Conservation (phyloP, 345 rosid genomes). For the Pistacia vera region DNA sequence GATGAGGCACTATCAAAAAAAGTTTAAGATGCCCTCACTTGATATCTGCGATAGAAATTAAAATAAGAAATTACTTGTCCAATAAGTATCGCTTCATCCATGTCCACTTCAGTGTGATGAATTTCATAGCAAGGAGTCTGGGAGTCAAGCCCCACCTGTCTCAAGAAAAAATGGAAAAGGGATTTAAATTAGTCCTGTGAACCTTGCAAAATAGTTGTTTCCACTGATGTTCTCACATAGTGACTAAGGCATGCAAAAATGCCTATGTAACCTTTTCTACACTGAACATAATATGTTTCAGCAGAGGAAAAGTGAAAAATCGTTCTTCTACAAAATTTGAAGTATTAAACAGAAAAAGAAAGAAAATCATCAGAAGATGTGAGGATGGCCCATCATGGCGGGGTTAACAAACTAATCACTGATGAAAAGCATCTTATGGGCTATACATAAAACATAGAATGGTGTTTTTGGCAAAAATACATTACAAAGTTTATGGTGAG, state of each 20-base stretch:
- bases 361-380: neutral
- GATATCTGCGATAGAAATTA: slow-evolving; percentile 17
- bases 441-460: neutral
- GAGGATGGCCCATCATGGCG: neutral
- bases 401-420: neutral
- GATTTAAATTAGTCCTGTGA: neutral
- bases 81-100: slow-evolving; percentile 49
- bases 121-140: slow-evolving; percentile 52
- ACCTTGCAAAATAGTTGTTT: slow-evolving; percentile 2
- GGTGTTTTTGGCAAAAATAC: neutral
- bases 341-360: neutral
- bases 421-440: neutral
- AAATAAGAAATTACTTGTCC: slow-evolving; percentile 52
- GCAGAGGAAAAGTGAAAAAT: neutral
- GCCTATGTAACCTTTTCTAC: neutral
- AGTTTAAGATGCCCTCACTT: neutral
- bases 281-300: neutral
- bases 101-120: slow-evolving; percentile 41
- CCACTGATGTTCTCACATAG: neutral
- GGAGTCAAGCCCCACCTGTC: slow-evolving; percentile 57
- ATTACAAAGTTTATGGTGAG: neutral
- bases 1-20: neutral
- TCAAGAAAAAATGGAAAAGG: slow-evolving; percentile 17
- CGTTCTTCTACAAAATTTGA: neutral
- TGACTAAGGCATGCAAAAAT: neutral